Evolutionary conservation across 352 stramenopile species (phyloP), one percentile per base, ranked within the genome.

Genomic region (Peronospora farinosa): DNA sequence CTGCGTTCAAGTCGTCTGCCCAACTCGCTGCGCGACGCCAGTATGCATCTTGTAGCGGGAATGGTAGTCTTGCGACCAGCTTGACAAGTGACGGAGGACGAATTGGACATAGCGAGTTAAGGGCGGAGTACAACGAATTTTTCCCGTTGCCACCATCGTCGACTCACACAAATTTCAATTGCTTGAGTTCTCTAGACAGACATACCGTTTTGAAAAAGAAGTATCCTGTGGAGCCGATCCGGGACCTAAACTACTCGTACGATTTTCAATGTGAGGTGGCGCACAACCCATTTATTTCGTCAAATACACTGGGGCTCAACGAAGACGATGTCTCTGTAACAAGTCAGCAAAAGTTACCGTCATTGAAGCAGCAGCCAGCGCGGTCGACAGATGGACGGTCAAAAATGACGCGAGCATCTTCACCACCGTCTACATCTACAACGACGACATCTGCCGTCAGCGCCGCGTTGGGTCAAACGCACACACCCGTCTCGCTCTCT

Each of bases 201-300:
- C 55, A 40, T 17, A 31, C 49, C 15, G 16, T 16, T 0, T 25
- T 31, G 7, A 56, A 44, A 37, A 56, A 60, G 23, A 55, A 60
- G 27, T 32, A 43, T 38, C 40, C 52, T 4, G 46, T 54, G 27
- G 55, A 77, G 31, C 60, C 56, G 11, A 71, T 84, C n/a, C 77
- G 80, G 63, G 75, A 86, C 27, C 62, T 83, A 32, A 77, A 65
- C 19, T 78, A 81, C 39, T 86, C 72, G 38, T 84, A 84, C 46
- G 75, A 86, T 35, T 75, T 83, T 19, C 65, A 80, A 49, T 74
- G 72, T 13, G 75, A 86, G 47, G 54, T 54, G 10, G 63, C 55
- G 2, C 67, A 69, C 57, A 86, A 86, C 31, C 75, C 75, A 42
- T 86, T 86, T 51, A 40, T 74, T 15, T 67, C 53, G 12, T 37